These are phyloP conservation scores for Phytophthora citricola DNA, from an alignment of 352 stramenopile genomes.

Conservation along the genomic window DNA sequence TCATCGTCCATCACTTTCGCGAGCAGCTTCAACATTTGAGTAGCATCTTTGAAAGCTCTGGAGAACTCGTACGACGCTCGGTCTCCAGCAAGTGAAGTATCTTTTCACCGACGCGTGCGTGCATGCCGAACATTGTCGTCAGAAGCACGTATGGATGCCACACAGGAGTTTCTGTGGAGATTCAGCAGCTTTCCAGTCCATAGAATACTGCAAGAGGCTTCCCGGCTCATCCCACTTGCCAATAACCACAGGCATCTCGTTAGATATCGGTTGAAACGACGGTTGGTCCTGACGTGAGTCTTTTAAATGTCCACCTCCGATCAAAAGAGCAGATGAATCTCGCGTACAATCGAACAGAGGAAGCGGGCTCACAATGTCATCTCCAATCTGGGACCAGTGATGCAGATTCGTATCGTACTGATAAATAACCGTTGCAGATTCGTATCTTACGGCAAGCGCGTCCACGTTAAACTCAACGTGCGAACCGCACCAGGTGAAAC, in stretches of 20 bases:
- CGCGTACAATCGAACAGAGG: constrained; percentile 83
- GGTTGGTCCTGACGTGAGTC: constrained; percentile 15
- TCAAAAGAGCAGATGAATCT: constrained; percentile 81
- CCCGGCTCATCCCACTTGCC: constrained; percentile 86
- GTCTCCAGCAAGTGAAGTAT: constrained; percentile 77
- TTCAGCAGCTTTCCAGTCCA: constrained; percentile 82
- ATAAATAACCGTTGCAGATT: constrained; percentile 75
- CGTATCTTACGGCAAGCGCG: constrained; percentile 75
- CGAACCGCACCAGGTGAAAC: constrained; percentile 81
- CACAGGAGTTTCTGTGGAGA: constrained; percentile 76
- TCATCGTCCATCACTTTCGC: constrained; percentile 76
- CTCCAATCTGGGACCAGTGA: constrained; percentile 64
- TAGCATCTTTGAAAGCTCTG: constrained; percentile 76
- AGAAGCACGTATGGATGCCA: constrained; percentile 88
- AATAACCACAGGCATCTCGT: constrained; percentile 80
- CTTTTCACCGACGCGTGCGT: constrained; percentile 78
- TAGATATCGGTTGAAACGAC: constrained; percentile 42
- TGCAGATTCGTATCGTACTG: constrained; percentile 76
- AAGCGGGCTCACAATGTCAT: constrained; percentile 60
- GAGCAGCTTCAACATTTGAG: constrained; percentile 87
- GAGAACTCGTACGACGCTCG: constrained; percentile 68
- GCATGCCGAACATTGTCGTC: constrained; percentile 87
- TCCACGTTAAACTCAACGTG: constrained; percentile 90
- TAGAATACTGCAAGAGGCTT: constrained; percentile 67
- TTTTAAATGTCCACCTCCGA: constrained; percentile 61